A percentile compares a stretch with the other conserved stretches of the same genome.
Evolutionary conservation across 257 asterid species (phyloP).

Genomic region (Parsonsia alboflavescens): DNA sequence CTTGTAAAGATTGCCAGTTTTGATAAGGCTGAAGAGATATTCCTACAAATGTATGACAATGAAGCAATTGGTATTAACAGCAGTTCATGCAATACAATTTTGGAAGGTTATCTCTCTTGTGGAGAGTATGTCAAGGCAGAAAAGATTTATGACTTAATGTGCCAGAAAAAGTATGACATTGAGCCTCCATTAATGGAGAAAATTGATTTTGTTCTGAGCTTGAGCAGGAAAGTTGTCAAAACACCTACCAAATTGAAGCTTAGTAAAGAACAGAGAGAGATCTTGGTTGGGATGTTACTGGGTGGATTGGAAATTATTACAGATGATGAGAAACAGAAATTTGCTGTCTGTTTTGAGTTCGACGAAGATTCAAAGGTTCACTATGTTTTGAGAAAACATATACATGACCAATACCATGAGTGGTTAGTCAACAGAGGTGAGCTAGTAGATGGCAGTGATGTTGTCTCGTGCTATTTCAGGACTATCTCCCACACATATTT

Average conservation of each 20-base stretch:
- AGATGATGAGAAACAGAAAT: conserved; percentile 39
- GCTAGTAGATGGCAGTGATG: conserved; percentile 26
- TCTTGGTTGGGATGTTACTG: conserved; percentile 62
- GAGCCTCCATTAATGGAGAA: conserved; percentile 62
- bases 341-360: conserved; percentile 47
- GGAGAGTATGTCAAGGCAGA: conserved; percentile 48
- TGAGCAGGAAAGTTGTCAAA: conserved; percentile 35
- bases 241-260: conserved; percentile 49
- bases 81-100: conserved; percentile 52
- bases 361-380: conserved; percentile 49
- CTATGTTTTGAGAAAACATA: conserved; percentile 44
- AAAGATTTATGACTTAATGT: conserved; percentile 49
- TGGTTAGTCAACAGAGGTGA: conserved; percentile 46
- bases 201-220: conserved; percentile 39
- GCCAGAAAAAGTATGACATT: conserved; percentile 58
- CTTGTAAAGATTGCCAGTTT: conserved; percentile 53
- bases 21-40: conserved; percentile 63
- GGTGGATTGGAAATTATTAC: conserved; percentile 59
- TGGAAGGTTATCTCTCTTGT: conserved; percentile 51
- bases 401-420: conserved; percentile 63
- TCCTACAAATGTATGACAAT: conserved; percentile 52
- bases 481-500: conserved; percentile 61
- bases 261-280: conserved; percentile 73
- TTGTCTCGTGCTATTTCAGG: conserved; percentile 41
- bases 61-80: conserved; percentile 57